phyloP scores from a whole-genome alignment of 2,329 filamentous ascomycete genomes.

The Claviceps maximensis region DNA sequence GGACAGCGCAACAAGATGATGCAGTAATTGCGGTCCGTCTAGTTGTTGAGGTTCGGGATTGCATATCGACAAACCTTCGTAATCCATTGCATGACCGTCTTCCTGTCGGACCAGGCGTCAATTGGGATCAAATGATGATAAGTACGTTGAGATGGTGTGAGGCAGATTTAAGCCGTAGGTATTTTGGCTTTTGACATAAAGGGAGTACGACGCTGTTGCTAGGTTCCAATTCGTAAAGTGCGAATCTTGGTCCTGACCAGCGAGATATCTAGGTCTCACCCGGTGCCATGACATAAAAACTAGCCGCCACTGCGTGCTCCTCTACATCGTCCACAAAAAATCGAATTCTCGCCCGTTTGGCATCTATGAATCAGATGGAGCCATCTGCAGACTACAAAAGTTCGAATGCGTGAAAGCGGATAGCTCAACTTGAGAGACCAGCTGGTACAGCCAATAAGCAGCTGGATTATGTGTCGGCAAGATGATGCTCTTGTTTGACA shows the following conservation, averaged over 20 bases:
- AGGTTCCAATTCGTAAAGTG: not conserved
- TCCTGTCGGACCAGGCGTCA: not conserved
- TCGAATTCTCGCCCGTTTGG: not conserved
- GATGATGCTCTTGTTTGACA: not conserved
- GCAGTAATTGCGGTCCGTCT: constrained; percentile 32
- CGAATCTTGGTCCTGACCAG: not conserved
- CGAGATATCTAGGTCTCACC: not conserved
- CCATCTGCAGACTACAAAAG: not conserved
- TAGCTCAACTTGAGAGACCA: not conserved
- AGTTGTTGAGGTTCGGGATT: constrained; percentile 29
- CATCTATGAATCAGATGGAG: not conserved
- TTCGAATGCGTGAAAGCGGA: not conserved
- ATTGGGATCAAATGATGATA: not conserved
- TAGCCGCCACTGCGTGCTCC: not conserved
- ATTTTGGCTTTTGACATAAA: not conserved
- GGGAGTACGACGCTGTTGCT: not conserved
- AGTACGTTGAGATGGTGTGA: not conserved
- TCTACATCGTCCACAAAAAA: not conserved
- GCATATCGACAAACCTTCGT: constrained; percentile 27
- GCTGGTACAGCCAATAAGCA: constrained; percentile 6
- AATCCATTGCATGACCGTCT: constrained; percentile 13
- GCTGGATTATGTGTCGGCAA: constrained; percentile 3
- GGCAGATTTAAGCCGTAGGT: not conserved
- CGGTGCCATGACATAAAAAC: not conserved
- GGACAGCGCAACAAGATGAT: constrained; percentile 44